A percentile compares a stretch with the other conserved stretches of the same genome.
Conservation (phyloP, 2,329 filamentous ascomycete species). For the Xylaria sp. region DNA sequence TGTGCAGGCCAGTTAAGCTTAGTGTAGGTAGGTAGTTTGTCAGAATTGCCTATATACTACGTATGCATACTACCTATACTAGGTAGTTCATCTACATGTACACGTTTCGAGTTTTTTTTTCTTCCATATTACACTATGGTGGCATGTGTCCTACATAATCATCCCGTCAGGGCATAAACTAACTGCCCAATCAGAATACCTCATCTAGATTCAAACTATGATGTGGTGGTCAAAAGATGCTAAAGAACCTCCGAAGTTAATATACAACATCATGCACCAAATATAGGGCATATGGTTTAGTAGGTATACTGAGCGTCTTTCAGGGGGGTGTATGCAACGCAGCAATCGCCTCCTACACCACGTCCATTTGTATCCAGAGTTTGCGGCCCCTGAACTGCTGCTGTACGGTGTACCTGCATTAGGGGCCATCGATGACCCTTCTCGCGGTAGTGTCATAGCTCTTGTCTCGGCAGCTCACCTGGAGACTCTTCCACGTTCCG, state of each 20-base stretch:
- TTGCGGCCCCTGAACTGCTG: slow-evolving; percentile 40
- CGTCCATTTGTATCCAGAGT: slow-evolving; percentile 12
- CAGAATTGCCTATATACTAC: slow-evolving; percentile 1
- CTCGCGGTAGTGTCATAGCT: slow-evolving; percentile 7
- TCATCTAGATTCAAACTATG: neutral
- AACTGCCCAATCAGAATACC: slow-evolving; percentile 22
- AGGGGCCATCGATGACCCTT: slow-evolving; percentile 32
- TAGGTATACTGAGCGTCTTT: neutral
- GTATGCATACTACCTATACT: too few species aligned
- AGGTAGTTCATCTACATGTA: slow-evolving; percentile 7
- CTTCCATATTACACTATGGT: slow-evolving; percentile 32
- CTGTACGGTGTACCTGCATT: slow-evolving; percentile 41
- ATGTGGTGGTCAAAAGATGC: slow-evolving; percentile 9
- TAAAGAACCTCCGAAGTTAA: slow-evolving; percentile 24
- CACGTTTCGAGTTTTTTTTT: too few species aligned
- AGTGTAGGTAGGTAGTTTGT: neutral
- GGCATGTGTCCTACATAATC: slow-evolving; percentile 27
- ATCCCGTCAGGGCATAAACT: slow-evolving; percentile 9
- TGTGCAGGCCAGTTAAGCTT: slow-evolving; percentile 10
- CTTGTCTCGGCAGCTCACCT: slow-evolving; percentile 21
- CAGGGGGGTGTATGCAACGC: slow-evolving; percentile 30
- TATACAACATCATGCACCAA: slow-evolving; percentile 21
- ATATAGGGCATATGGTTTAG: slow-evolving; percentile 18
- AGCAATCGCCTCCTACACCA: slow-evolving; percentile 17
- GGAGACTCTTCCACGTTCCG: slow-evolving; percentile 10